Base-by-base conservation (phyloP, 2,329 filamentous ascomycete genomes). In the Fusarium sp. region DNA sequence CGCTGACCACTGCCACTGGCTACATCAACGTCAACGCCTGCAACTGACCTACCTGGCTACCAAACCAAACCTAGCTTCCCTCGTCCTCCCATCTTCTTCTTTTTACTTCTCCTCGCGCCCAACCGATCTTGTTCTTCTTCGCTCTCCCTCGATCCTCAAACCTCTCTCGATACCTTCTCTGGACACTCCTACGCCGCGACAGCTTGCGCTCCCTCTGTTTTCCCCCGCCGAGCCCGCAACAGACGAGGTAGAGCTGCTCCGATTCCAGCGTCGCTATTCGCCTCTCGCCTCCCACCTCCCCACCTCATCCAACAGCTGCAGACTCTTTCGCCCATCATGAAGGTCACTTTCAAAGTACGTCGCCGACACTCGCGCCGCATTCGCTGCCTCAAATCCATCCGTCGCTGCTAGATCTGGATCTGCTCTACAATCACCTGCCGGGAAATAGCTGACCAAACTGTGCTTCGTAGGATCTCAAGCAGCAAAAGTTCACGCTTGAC, bases 401-500 rank as follows among this genome's bases (percentile, higher is more conserved):
- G 33, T 54, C 37, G 31, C 27, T 27, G n/a, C 39, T 39, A 22
- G 9, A 31, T 20, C 56, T 48, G 20, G 8, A 31, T 31, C 56
- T 39, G 62, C 64, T 71, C 27, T 18, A 14, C 48, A 31, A 54
- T 54, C 22, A 22, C 43, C 24, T 33, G 18, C 22, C 48, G 33
- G 29, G 20, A 39, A 31, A 45, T 61, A 54, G 59, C 66, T 77
- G 50, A 78, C 68, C 18, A 54, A n/a, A 31, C 31, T 35, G n/a
- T 24, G 24, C 41, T 24, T 22, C 78, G 37, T 79, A 98, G 95
- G 97, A 99, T 88, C 90, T 99, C 81, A 98, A 98, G 89, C 97
- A 98, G 86, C 94, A 98, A 84, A 98, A 98, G 88, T 99, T 99
- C 86, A 92, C 92, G 81, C 93, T 99, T 88, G 96, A 98, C 78